Percentiles rank a stretch among this genome's conserved stretches.
phyloP scores from a whole-genome alignment of 2,329 filamentous ascomycete genomes.

The Penicillium expansum region DNA sequence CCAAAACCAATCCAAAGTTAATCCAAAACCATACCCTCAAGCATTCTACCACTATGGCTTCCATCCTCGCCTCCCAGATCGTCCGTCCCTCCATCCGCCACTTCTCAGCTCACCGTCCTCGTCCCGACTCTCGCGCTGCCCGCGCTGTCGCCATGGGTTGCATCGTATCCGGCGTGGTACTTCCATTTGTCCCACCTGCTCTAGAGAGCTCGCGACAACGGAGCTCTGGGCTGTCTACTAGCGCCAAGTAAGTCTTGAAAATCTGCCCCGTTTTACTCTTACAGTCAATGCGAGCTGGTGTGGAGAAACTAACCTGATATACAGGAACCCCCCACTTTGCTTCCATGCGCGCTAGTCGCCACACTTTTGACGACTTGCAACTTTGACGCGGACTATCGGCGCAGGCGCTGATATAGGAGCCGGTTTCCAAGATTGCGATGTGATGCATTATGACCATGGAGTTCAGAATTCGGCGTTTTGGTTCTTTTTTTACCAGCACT shows the following conservation, averaged over 20 bases:
- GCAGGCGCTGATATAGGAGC: constrained; percentile 13
- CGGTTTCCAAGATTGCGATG: not conserved
- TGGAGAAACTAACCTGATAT: constrained; percentile 11
- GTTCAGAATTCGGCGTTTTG: constrained; percentile 17
- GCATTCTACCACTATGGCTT: constrained; percentile 13
- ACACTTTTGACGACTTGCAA: not conserved
- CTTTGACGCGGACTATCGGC: constrained; percentile 3
- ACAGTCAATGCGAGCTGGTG: not conserved
- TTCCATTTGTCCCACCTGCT: constrained; percentile 49
- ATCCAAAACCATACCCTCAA: not conserved
- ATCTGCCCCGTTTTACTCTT: not conserved
- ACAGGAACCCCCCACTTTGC: constrained; percentile 42
- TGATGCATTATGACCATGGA: constrained; percentile 17
- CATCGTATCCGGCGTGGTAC: constrained; percentile 43
- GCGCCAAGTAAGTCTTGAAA: constrained; percentile 35
- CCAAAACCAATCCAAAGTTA: not conserved
- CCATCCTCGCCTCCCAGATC: constrained; percentile 23
- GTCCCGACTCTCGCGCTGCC: constrained; percentile 39
- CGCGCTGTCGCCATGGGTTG: constrained; percentile 43
- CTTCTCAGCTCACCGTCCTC: constrained; percentile 45
- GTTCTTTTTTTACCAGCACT: not conserved
- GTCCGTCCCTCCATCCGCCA: constrained; percentile 42
- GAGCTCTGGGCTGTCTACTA: constrained; percentile 38
- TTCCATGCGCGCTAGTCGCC: constrained; percentile 39
- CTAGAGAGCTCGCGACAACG: constrained; percentile 46